Evolutionary conservation across 2,329 filamentous ascomycete species (phyloP).

Genomic region (Aureobasidium uvarum): DNA sequence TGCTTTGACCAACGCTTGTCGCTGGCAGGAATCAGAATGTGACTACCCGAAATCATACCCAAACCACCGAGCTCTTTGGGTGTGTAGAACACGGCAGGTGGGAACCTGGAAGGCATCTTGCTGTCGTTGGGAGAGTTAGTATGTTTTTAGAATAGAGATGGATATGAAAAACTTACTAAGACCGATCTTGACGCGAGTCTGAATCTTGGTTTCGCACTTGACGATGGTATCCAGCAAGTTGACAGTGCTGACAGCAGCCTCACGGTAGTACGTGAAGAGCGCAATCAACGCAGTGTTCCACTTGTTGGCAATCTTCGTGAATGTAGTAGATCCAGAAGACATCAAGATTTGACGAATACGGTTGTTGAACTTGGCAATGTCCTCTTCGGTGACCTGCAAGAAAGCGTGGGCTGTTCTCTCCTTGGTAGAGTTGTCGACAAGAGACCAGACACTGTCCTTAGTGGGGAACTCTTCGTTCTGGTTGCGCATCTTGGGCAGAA

Average conservation of each 20-base stretch:
- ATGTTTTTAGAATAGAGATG: too few relatives aligned
- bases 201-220: slow-evolving; percentile 99
- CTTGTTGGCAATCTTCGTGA: slow-evolving; percentile 99
- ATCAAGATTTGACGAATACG: slow-evolving; percentile 97
- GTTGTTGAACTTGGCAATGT: slow-evolving; percentile 99
- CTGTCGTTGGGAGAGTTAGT: too few relatives aligned
- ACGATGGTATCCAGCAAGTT: slow-evolving; percentile 95
- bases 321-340: slow-evolving; percentile 98
- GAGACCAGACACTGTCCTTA: slow-evolving; percentile 97
- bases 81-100: slow-evolving; percentile 98
- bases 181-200: slow-evolving; percentile 97
- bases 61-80: slow-evolving; percentile 96
- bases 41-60: slow-evolving; percentile 98
- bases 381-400: slow-evolving; percentile 94
- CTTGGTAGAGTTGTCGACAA: slow-evolving; percentile 95
- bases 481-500: slow-evolving; percentile 92
- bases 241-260: slow-evolving; percentile 94
- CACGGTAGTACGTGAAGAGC: slow-evolving; percentile 97
- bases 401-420: slow-evolving; percentile 97
- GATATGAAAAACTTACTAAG: too few relatives aligned
- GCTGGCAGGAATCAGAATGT: slow-evolving; percentile 94
- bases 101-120: too few relatives aligned
- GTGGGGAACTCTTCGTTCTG: slow-evolving; percentile 94
- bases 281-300: slow-evolving; percentile 99
- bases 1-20: slow-evolving; percentile 99